phyloP scores from a whole-genome alignment of 2,329 filamentous ascomycete genomes.

The Colletotrichum abscissum region DNA sequence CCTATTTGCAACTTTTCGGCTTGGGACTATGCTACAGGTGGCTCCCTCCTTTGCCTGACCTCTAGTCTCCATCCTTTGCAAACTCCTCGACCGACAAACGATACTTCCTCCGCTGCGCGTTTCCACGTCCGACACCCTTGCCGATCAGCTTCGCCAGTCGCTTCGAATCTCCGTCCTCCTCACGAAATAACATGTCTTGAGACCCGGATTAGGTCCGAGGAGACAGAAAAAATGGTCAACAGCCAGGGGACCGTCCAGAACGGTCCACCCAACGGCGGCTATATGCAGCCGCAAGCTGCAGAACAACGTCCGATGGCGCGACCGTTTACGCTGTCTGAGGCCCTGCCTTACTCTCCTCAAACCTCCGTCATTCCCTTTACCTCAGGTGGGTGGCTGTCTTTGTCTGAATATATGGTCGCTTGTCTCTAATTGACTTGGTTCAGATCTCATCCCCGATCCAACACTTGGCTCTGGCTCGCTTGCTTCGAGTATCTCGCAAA shows the following conservation, averaged over 20 bases:
- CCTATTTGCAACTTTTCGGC: not conserved
- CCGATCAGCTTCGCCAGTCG: not conserved
- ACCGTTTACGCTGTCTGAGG: conserved; percentile 77
- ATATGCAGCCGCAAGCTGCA: conserved; percentile 29
- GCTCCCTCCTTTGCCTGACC: not conserved
- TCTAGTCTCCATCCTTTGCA: not conserved
- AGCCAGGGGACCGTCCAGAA: conserved; percentile 29
- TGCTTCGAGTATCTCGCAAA: conserved; percentile 60
- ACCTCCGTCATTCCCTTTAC: conserved; percentile 84
- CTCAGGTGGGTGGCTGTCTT: conserved; percentile 64
- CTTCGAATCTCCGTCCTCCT: not conserved
- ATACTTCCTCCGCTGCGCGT: not conserved
- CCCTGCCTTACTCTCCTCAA: conserved; percentile 84
- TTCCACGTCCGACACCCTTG: conserved; percentile 13
- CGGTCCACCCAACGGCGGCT: conserved; percentile 33
- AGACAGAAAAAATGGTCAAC: conserved; percentile 27
- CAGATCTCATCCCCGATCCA: conserved; percentile 76
- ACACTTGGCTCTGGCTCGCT: conserved; percentile 67
- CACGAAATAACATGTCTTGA: conserved; percentile 31
- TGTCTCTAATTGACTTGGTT: not conserved
- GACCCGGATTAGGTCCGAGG: conserved; percentile 15
- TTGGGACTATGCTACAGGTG: conserved; percentile 1
- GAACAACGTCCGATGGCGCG: conserved; percentile 39
- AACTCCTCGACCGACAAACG: not conserved
- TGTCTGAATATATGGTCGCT: not conserved